Conservation (phyloP, 768 basidiomycete species). For the Russula virescens region DNA sequence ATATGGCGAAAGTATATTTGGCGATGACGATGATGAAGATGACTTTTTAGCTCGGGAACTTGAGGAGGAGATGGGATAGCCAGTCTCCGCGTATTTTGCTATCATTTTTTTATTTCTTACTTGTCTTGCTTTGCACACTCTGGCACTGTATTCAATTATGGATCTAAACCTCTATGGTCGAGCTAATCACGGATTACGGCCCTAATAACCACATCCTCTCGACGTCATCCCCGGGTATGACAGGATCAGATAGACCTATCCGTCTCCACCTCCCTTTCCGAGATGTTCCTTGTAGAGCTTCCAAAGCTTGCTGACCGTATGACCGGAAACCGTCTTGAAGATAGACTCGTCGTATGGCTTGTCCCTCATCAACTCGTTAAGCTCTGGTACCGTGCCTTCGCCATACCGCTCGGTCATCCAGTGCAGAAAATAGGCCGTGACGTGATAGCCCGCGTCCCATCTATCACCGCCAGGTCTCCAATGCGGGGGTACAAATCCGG, state of each 20-base stretch:
- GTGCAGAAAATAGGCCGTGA: slow-evolving; percentile 68
- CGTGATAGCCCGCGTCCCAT: slow-evolving; percentile 76
- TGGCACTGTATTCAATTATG: slow-evolving; percentile 15
- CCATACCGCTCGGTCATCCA: slow-evolving; percentile 56
- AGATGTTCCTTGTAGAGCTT: slow-evolving; percentile 43
- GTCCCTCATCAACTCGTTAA: slow-evolving; percentile 52
- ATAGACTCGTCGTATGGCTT: slow-evolving; percentile 44
- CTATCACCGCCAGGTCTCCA: slow-evolving; percentile 48
- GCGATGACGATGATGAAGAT: slow-evolving; percentile 60
- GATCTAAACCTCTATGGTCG: slow-evolving; percentile 13
- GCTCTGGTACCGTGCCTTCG: slow-evolving; percentile 46
- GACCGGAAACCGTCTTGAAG: slow-evolving; percentile 50
- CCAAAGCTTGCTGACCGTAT: slow-evolving; percentile 54
- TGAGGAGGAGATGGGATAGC: slow-evolving; percentile 72
- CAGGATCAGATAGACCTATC: background rate
- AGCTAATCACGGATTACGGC: slow-evolving; percentile 3
- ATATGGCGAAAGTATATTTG: slow-evolving; percentile 38
- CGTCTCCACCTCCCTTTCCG: slow-evolving; percentile 18
- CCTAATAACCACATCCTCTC: background rate
- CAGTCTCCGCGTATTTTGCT: background rate
- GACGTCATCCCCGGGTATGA: background rate
- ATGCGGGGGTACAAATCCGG: slow-evolving; percentile 59
- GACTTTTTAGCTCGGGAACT: slow-evolving; percentile 79
- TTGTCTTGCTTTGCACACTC: background rate
- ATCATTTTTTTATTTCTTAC: slow-evolving; percentile 8